Base-by-base conservation (phyloP, 495 filamentous ascomycete genomes). In the Podospora pseudoanserina region DNA sequence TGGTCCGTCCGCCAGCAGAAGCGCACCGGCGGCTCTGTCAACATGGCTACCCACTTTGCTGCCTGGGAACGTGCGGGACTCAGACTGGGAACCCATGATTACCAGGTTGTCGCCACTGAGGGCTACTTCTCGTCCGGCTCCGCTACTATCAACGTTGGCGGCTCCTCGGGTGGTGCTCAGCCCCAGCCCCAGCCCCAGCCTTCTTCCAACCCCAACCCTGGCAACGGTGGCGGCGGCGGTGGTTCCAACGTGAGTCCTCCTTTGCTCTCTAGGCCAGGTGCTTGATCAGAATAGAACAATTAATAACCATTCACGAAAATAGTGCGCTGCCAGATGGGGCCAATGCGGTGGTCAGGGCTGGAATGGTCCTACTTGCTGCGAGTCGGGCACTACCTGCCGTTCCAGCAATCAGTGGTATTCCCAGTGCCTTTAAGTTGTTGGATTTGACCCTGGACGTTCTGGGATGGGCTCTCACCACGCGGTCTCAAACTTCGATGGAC, bases 101-200 rank as follows among this genome's bases (percentile, higher is more conserved):
- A 87, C 75, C 80, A 84, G 79, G 85, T 88, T 65, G 77, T 88
- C 7, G 82, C 84, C 18, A 87, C 84, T 5, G 86, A 88, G 76
- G 85, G 86, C 2, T 87, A 87, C 70, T 75, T 78, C 69, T 82
- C 79, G 67, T 83, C 79, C 71, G 85, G 85, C 9, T 84, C 78
- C 13, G 73, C 85, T 13, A 70, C 71, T 20, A 84, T 87, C 65
- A 86, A 80, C 49, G 84, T 87, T 63, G 70, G 73, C 54, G 28
- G 49, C 2, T 27, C 65, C 63, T 54, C 60, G 49, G 72, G 69
- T 15, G 72, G 69, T 15, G 68, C 58, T 54, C 58, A 53, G 66
- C 9, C 65, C 62, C 2, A 56, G 53, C 68, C 62, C 13, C 20
- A 28, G 65, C 34, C 59, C 61, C 6, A 66, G 66, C 30, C 63